These are phyloP conservation scores for Wallacemonas sp. DNA, from an alignment of 208 protist species.

Conservation along the genomic window DNA sequence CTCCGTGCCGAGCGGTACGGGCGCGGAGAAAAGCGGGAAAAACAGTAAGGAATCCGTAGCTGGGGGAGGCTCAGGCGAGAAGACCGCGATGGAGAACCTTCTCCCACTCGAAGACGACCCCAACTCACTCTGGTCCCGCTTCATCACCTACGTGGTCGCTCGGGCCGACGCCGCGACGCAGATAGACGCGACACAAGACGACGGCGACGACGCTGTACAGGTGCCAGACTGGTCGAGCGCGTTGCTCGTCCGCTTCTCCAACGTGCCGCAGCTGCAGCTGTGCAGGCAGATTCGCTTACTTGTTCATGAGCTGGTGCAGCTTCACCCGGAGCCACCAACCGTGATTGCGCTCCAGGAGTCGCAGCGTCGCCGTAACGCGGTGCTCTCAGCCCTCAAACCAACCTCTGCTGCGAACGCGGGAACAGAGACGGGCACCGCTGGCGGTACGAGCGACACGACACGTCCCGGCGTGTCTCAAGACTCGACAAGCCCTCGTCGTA, in stretches of 20 bases:
- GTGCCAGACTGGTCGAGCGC: conserved; percentile 8
- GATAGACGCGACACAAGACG: background rate
- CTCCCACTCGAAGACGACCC: background rate
- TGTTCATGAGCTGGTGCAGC: conserved; percentile 24
- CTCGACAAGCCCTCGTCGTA: too few species aligned
- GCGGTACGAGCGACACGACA: too few species aligned
- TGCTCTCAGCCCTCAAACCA: conserved; percentile 13
- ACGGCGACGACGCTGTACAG: conserved; percentile 18
- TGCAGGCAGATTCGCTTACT: conserved; percentile 52
- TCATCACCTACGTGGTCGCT: background rate
- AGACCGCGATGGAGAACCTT: background rate
- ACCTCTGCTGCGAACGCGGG: background rate
- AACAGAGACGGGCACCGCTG: background rate
- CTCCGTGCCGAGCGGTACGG: too few species aligned
- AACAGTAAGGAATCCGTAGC: too few species aligned
- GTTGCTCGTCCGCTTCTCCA: conserved; percentile 40
- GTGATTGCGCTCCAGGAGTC: conserved; percentile 35
- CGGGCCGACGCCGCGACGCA: too few species aligned
- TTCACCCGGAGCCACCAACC: conserved; percentile 22
- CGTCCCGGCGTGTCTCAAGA: too few species aligned
- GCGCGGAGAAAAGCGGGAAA: too few species aligned
- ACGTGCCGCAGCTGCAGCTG: conserved; percentile 55
- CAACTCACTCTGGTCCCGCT: background rate
- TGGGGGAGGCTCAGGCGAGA: too few species aligned
- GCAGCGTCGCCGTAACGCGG: conserved; percentile 35